Evolutionary conservation across 1,139 yeast species (phyloP), one percentile per base, ranked within the genome.

Genomic region (Yamadazyma triangularis): DNA sequence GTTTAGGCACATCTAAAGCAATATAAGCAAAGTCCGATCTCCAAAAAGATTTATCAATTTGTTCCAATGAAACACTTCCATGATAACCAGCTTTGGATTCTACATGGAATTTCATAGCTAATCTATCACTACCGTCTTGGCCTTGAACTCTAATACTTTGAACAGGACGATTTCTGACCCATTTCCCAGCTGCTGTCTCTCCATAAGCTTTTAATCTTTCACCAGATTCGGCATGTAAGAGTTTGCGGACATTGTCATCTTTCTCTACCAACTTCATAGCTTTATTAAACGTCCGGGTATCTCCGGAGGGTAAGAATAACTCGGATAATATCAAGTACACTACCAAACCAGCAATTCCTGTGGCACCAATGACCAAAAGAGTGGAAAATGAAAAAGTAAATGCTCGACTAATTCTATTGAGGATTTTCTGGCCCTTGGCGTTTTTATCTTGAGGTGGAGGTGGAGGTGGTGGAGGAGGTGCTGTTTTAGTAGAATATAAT

Each of bases 101-200:
- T 27, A 88, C 93, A 49, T 83, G 89, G 58, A 88, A 88, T 53
- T 81, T 79, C 94, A 88, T 83, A 38, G 78, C 68, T 47, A 85
- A 67, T 45, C 83, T 93, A 42, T 85, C 94, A 42, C 79, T 75
- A 2, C 95, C 94, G 38, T 81, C 80, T 36, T 72, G 70, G 31
- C 83, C 94, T 38, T 56, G 60, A 55, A 56, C 49, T 41, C 78
- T 68, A 36, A 77, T 64, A 32, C 70, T 60, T 33, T 76, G 75
- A 28, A 85, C 77, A 2, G 96, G 95, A 58, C 96, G 77, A 51
- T 84, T 85, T 59, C 95, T 73, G 4, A 87, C 82, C 94, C 96
- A 87, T 46, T 75, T 75, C 29, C 77, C 78, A 12, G 68, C 54
- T 6, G 53, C 42, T 4, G 72, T 68, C 42, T 84, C 93, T 24